A percentile compares a stretch with the other conserved stretches of the same genome.
Conservation (phyloP, 257 asterid species). For the Primulina tabacum region DNA sequence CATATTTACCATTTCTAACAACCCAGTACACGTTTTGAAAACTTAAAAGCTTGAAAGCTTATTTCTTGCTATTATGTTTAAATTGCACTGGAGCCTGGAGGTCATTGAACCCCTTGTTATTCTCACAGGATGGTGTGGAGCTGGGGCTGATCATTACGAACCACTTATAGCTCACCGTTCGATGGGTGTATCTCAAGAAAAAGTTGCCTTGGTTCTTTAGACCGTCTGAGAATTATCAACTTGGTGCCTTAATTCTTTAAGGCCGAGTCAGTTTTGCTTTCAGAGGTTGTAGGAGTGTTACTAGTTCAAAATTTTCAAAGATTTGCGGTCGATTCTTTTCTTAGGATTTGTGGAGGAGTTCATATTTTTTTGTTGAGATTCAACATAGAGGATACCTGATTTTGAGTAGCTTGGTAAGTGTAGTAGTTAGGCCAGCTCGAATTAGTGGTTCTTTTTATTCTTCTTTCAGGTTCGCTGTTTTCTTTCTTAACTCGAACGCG, state of each 20-base stretch:
- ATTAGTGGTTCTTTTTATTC: neutral
- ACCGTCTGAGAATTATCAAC: constrained; percentile 4
- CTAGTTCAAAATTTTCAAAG: neutral
- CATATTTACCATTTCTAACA: neutral
- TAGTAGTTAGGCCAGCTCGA: neutral
- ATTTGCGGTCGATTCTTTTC: neutral
- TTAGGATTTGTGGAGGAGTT: neutral
- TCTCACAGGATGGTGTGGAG: constrained; percentile 87
- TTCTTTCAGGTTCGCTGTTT: no score
- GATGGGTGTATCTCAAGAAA: constrained; percentile 62
- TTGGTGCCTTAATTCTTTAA: neutral
- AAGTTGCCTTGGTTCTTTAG: constrained; percentile 81
- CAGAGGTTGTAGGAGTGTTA: neutral
- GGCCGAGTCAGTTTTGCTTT: neutral
- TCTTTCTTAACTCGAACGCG: no score
- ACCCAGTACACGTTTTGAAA: neutral
- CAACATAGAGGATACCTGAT: neutral
- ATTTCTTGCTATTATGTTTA: neutral
- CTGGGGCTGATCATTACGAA: constrained; percentile 95
- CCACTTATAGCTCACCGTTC: constrained; percentile 78
- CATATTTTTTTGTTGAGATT: neutral
- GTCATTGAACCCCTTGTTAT: constrained; percentile 5
- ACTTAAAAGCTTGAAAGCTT: neutral
- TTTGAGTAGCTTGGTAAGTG: neutral
- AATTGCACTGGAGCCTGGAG: neutral